Percentiles rank a stretch among this genome's conserved stretches.
phyloP scores from a whole-genome alignment of 1,139 yeast genomes.

The Pichia sp. region DNA sequence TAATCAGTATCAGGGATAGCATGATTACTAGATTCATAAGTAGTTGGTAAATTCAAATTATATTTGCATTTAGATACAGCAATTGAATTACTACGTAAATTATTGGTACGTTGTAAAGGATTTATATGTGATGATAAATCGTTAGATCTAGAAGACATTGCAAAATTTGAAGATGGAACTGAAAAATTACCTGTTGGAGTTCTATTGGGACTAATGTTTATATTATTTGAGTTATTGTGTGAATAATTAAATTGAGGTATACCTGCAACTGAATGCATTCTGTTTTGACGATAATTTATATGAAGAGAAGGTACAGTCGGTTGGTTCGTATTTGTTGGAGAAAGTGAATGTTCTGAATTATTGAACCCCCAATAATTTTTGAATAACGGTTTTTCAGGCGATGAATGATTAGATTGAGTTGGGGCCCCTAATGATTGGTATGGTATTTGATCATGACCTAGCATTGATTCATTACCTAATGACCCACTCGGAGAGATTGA shows the following conservation, averaged over 20 bases:
- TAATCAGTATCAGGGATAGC: neutral
- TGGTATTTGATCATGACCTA: neutral
- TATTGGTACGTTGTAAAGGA: neutral
- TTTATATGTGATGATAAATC: neutral
- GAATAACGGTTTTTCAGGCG: conserved; percentile 11
- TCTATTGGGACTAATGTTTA: neutral
- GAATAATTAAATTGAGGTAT: conserved; percentile 1
- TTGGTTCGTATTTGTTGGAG: conserved; percentile 1
- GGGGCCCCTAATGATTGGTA: neutral
- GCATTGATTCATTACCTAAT: neutral
- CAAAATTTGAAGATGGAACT: neutral
- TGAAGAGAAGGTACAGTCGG: neutral
- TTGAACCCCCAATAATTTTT: conserved; percentile 13
- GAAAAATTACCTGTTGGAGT: neutral
- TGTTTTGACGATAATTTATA: neutral
- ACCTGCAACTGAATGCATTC: conserved; percentile 11
- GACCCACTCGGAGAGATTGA: conserved; percentile 9
- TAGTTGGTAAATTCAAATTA: conserved; percentile 37
- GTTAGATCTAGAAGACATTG: conserved; percentile 2
- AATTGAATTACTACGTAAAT: conserved; percentile 11
- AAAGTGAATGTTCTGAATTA: neutral
- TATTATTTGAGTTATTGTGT: neutral
- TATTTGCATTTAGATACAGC: conserved; percentile 17
- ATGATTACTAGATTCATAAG: conserved; percentile 37
- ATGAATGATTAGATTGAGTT: neutral